These are phyloP conservation scores for Botrytis elliptica DNA, from an alignment of 2,329 filamentous ascomycete genomes.

Conservation along the genomic window DNA sequence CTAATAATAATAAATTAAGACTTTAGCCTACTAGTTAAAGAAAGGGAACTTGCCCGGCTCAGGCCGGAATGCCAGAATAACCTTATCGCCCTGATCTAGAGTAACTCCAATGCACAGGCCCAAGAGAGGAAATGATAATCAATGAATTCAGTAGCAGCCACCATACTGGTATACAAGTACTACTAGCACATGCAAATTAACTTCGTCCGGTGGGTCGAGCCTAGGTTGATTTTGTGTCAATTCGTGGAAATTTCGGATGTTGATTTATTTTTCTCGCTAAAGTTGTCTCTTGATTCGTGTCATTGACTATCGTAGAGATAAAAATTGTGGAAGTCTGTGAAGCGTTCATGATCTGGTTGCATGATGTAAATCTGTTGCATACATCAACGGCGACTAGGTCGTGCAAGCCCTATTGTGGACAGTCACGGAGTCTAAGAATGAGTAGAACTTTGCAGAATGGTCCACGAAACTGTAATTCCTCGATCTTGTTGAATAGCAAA, in stretches of 20 bases:
- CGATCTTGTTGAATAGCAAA: background rate
- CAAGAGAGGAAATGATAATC: constrained; percentile 1
- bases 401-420: background rate
- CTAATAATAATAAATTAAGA: background rate
- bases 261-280: no score
- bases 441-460: background rate
- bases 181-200: constrained; percentile 8
- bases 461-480: background rate
- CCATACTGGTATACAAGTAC: background rate
- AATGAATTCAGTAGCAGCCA: background rate
- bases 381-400: no score
- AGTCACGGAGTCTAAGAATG: background rate
- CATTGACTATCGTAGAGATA: background rate
- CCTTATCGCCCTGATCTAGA: background rate
- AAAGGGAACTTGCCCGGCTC: background rate
- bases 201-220: background rate
- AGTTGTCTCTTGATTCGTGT: background rate
- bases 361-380: background rate
- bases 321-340: background rate
- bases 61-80: background rate
- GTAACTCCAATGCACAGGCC: background rate
- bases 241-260: background rate
- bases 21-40: background rate
- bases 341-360: background rate
- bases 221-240: background rate